A percentile compares a stretch with the other conserved stretches of the same genome.
These are phyloP conservation scores for Trametes sanguinea DNA, from an alignment of 768 basidiomycete species.

Conservation along the genomic window DNA sequence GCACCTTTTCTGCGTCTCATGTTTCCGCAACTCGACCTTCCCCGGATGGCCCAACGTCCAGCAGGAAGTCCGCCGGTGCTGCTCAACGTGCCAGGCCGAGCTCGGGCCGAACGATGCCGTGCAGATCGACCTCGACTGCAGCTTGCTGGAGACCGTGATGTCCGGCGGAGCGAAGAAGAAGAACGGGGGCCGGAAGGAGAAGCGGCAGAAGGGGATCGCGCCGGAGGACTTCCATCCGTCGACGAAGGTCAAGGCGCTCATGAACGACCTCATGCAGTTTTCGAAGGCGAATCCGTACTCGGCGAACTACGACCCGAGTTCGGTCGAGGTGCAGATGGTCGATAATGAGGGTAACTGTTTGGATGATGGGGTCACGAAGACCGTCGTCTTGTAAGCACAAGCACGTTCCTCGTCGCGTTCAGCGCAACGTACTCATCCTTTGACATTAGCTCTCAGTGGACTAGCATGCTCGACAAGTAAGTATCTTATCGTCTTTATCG, in stretches of 20 bases:
- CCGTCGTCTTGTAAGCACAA: slow-evolving; percentile 87
- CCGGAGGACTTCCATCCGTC: slow-evolving; percentile 70
- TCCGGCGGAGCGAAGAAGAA: slow-evolving; percentile 56
- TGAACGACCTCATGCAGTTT: slow-evolving; percentile 77
- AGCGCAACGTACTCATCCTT: slow-evolving; percentile 11
- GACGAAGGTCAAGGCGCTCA: slow-evolving; percentile 85
- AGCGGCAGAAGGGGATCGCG: slow-evolving; percentile 53
- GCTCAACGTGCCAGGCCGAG: slow-evolving; percentile 75
- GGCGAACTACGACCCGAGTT: slow-evolving; percentile 77
- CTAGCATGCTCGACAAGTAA: slow-evolving; percentile 89
- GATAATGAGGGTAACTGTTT: slow-evolving; percentile 71
- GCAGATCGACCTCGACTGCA: slow-evolving; percentile 70
- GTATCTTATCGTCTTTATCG: slow-evolving; percentile 22
- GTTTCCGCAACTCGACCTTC: slow-evolving; percentile 80
- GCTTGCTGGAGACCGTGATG: slow-evolving; percentile 35
- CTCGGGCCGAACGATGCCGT: slow-evolving; percentile 76
- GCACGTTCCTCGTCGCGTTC: neutral
- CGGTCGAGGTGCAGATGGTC: slow-evolving; percentile 74
- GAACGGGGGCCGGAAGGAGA: slow-evolving; percentile 66
- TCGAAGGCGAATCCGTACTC: slow-evolving; percentile 88
- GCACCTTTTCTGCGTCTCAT: slow-evolving; percentile 87
- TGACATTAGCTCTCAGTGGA: slow-evolving; percentile 83
- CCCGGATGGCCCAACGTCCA: slow-evolving; percentile 78
- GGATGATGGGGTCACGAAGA: slow-evolving; percentile 78
- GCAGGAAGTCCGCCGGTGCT: slow-evolving; percentile 58